phyloP scores from a whole-genome alignment of 2,329 filamentous ascomycete genomes.

The Apiospora kogelbergensis region DNA sequence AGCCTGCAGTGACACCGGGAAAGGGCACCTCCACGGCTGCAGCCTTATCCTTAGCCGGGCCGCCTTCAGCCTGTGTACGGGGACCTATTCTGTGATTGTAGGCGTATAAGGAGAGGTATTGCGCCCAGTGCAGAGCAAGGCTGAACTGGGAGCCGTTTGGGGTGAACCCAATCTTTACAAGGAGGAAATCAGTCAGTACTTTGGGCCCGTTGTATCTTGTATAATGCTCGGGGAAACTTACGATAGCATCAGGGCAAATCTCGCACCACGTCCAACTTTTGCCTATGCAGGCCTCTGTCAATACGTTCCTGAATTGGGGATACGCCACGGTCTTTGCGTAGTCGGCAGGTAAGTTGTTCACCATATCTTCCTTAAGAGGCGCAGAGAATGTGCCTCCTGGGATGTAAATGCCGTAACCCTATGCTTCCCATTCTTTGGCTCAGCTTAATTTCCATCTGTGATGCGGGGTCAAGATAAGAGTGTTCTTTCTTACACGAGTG shows the following conservation, averaged over 20 bases:
- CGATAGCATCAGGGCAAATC: constrained; percentile 37
- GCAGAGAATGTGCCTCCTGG: constrained; percentile 33
- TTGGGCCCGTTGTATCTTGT: background rate
- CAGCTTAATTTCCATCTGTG: background rate
- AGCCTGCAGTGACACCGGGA: constrained; percentile 27
- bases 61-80: background rate
- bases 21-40: constrained; percentile 25
- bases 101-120: constrained; percentile 38
- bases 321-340: constrained; percentile 37
- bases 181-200: background rate
- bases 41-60: background rate
- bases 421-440: too few relatives aligned
- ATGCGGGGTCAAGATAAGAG: background rate
- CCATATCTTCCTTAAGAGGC: constrained; percentile 34
- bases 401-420: constrained; percentile 40
- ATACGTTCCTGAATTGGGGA: constrained; percentile 31
- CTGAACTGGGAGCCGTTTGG: constrained; percentile 37
- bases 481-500: constrained; percentile 28
- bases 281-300: constrained; percentile 28
- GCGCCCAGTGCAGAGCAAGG: constrained; percentile 39
- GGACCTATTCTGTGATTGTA: constrained; percentile 24
- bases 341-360: constrained; percentile 30
- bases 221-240: constrained; percentile 17
- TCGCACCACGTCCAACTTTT: constrained; percentile 38
- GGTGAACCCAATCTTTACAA: constrained; percentile 31